These are phyloP conservation scores for Monosporascus sp. DNA, from an alignment of 2,329 filamentous ascomycete species.

Conservation along the genomic window DNA sequence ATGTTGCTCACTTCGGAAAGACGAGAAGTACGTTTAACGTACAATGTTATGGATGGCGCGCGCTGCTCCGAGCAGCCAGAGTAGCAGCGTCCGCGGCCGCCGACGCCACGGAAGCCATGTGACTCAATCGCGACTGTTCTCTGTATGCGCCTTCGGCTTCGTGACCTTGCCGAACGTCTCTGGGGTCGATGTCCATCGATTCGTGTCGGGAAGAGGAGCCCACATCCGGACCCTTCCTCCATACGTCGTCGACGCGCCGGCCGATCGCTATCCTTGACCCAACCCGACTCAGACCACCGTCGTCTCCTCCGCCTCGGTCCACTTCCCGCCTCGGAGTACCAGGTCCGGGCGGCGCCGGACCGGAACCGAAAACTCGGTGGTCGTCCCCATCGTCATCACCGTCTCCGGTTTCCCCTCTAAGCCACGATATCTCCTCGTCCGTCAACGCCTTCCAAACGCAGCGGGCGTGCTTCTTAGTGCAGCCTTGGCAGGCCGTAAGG, in stretches of 20 bases:
- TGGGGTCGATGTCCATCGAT: slow-evolving; percentile 25
- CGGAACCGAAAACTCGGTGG: slow-evolving; percentile 15
- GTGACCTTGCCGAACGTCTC: slow-evolving; percentile 14
- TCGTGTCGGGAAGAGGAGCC: slow-evolving; percentile 14
- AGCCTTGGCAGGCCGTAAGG: slow-evolving; percentile 78
- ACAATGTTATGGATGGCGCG: slow-evolving; percentile 5
- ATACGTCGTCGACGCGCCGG: slow-evolving; percentile 23
- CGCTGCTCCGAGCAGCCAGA: slow-evolving; percentile 12
- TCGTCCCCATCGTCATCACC: slow-evolving; percentile 25
- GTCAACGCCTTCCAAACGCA: slow-evolving; percentile 81
- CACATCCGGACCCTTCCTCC: slow-evolving; percentile 23
- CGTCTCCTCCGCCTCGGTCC: slow-evolving; percentile 16
- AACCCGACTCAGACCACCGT: slow-evolving; percentile 11
- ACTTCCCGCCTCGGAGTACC: slow-evolving; percentile 13
- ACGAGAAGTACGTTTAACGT: not conserved
- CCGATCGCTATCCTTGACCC: slow-evolving; percentile 22
- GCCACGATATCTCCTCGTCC: slow-evolving; percentile 54
- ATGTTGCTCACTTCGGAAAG: not conserved
- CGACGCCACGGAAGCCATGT: slow-evolving; percentile 30
- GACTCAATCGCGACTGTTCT: slow-evolving; percentile 26
- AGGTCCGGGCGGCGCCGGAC: slow-evolving; percentile 12
- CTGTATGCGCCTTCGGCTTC: slow-evolving; percentile 11
- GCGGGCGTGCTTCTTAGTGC: slow-evolving; percentile 85
- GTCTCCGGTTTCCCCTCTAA: slow-evolving; percentile 26
- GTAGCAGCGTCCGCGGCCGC: slow-evolving; percentile 22